Percentiles rank a stretch among this genome's conserved stretches.
Conservation (phyloP, 768 basidiomycete species). For the Imleria badia region DNA sequence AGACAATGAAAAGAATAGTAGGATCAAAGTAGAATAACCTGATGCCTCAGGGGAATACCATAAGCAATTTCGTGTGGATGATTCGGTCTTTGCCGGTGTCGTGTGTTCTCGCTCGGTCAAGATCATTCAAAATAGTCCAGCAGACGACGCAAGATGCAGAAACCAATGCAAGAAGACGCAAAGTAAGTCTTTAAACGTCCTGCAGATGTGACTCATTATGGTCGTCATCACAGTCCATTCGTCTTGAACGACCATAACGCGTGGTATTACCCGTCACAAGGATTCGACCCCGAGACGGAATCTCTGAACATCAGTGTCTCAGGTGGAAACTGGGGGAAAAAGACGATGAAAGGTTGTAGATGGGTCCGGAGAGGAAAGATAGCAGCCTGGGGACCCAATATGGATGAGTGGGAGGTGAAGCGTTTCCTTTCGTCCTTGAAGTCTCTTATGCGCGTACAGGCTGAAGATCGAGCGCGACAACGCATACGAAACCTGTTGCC, state of each 20-base stretch:
- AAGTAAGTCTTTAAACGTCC: conserved; percentile 21
- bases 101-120: not conserved
- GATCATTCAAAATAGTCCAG: too few relatives aligned
- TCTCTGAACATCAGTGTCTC: conserved; percentile 49
- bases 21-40: not conserved
- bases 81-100: conserved; percentile 27
- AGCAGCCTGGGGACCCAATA: conserved; percentile 77
- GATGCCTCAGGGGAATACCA: not conserved
- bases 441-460: conserved; percentile 40
- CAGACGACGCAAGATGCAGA: conserved; percentile 22
- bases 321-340: conserved; percentile 84
- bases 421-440: conserved; percentile 2
- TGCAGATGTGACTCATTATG: conserved; percentile 6
- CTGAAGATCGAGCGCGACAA: conserved; percentile 82
- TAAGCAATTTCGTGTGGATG: not conserved
- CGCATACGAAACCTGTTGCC: conserved; percentile 71
- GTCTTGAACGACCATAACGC: conserved; percentile 70
- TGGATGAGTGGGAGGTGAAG: conserved; percentile 82
- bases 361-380: conserved; percentile 85
- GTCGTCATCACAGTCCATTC: conserved; percentile 31
- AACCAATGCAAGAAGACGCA: conserved; percentile 31
- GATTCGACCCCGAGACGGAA: conserved; percentile 63
- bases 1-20: not conserved
- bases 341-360: conserved; percentile 69
- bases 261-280: conserved; percentile 86